Percentiles rank a stretch among this genome's conserved stretches.
These are phyloP conservation scores for Aaosphaeria pasadenensis DNA, from an alignment of 2,329 filamentous ascomycete species.

Conservation along the genomic window DNA sequence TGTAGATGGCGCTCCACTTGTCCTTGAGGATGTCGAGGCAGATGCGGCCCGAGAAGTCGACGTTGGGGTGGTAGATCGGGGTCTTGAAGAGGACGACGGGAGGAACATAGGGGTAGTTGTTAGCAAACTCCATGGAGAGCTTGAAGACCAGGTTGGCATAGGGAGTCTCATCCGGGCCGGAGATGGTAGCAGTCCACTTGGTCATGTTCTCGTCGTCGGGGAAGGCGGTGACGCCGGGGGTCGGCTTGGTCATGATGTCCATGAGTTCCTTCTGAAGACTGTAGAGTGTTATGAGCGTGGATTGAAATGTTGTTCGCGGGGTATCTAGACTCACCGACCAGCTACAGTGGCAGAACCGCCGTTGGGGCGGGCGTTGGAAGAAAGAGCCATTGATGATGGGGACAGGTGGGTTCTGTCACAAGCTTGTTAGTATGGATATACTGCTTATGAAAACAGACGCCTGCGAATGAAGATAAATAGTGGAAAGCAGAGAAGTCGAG, in stretches of 20 bases:
- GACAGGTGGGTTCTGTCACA: neutral
- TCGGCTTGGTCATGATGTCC: slow-evolving; percentile 95
- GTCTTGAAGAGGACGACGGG: slow-evolving; percentile 96
- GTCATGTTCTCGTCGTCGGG: slow-evolving; percentile 83
- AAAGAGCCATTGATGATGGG: slow-evolving; percentile 20
- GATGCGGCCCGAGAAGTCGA: slow-evolving; percentile 95
- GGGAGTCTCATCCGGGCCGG: slow-evolving; percentile 85
- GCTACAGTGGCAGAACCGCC: slow-evolving; percentile 44
- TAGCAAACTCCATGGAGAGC: slow-evolving; percentile 84
- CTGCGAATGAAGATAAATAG: too few relatives aligned
- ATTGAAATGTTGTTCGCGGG: slow-evolving; percentile 35
- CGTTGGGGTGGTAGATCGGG: slow-evolving; percentile 97
- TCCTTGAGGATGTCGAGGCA: slow-evolving; percentile 98
- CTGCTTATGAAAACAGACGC: too few relatives aligned
- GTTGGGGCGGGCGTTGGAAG: slow-evolving; percentile 16
- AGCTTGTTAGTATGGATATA: too few relatives aligned
- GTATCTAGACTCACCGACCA: slow-evolving; percentile 40
- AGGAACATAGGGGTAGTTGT: slow-evolving; percentile 88
- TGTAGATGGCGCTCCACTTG: slow-evolving; percentile 98
- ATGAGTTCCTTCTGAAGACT: slow-evolving; percentile 97
- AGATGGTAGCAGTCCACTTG: slow-evolving; percentile 90
- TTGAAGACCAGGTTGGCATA: slow-evolving; percentile 89
- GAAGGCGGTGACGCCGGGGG: slow-evolving; percentile 92
- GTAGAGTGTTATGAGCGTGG: slow-evolving; percentile 12
- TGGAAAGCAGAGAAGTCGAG: neutral